Evolutionary conservation across 1,139 yeast species (phyloP).

Genomic region (Saccharomyces hybrid): DNA sequence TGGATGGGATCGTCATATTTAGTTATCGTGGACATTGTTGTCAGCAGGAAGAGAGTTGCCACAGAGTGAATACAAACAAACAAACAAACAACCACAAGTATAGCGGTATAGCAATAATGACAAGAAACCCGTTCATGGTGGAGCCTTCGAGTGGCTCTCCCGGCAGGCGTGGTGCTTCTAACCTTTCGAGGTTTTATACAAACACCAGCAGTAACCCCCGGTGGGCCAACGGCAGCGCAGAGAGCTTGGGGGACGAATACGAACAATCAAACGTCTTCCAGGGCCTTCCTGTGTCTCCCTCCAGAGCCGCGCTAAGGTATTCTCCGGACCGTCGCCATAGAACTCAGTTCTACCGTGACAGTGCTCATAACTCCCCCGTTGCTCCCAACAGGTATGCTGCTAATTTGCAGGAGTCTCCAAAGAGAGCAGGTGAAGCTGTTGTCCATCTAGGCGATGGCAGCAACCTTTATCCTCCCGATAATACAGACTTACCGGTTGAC

Average conservation of each 20-base stretch:
- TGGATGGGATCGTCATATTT: background rate
- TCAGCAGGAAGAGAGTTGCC: background rate
- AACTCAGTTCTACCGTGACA: conserved; percentile 26
- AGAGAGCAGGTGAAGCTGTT: conserved; percentile 45
- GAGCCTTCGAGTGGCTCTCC: conserved; percentile 27
- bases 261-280: conserved; percentile 26
- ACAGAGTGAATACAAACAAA: background rate
- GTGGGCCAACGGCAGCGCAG: conserved; percentile 6
- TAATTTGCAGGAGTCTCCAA: conserved; percentile 61
- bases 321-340: conserved; percentile 32
- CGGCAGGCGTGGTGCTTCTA: conserved; percentile 18
- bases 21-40: background rate
- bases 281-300: conserved; percentile 36
- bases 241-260: conserved; percentile 15
- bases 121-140: conserved; percentile 30
- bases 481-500: background rate
- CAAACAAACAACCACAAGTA: background rate
- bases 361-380: conserved; percentile 28
- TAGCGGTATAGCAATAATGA: conserved; percentile 15
- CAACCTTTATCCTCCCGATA: conserved; percentile 13
- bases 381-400: conserved; percentile 37
- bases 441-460: conserved; percentile 38
- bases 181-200: conserved; percentile 24
- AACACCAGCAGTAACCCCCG: conserved; percentile 14
- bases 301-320: conserved; percentile 38